These are phyloP conservation scores for Candida ulmi DNA, from an alignment of 805 yeast genomes.

Conservation along the genomic window DNA sequence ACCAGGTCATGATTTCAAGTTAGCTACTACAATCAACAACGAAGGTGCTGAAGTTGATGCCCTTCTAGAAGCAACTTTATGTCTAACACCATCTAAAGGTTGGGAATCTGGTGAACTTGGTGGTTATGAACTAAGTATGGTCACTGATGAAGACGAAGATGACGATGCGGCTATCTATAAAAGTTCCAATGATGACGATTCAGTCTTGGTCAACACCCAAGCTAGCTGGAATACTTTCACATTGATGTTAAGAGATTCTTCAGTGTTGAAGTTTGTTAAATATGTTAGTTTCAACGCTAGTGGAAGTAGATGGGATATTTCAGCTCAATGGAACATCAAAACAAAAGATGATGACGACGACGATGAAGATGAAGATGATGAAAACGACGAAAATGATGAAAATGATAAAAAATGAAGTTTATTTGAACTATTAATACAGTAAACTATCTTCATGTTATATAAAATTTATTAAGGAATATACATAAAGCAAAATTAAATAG, in stretches of 20 bases:
- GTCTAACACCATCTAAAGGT: slow-evolving; percentile 73
- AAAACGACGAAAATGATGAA: slow-evolving; percentile 35
- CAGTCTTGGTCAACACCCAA: slow-evolving; percentile 72
- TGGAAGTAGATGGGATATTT: slow-evolving; percentile 91
- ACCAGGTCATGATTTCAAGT: slow-evolving; percentile 90
- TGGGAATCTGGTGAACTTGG: slow-evolving; percentile 92
- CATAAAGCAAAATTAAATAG: slow-evolving; percentile 2
- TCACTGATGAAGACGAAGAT: slow-evolving; percentile 39
- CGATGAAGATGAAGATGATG: slow-evolving; percentile 23
- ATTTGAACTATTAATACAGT: no score
- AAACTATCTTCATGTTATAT: background rate
- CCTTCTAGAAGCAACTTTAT: slow-evolving; percentile 72
- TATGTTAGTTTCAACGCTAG: slow-evolving; percentile 84
- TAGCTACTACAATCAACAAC: slow-evolving; percentile 63
- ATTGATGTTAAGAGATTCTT: slow-evolving; percentile 75
- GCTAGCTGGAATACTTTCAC: slow-evolving; percentile 81
- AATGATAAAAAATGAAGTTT: slow-evolving; percentile 15
- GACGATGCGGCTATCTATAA: slow-evolving; percentile 87
- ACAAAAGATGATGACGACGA: slow-evolving; percentile 31
- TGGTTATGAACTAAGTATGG: slow-evolving; percentile 92
- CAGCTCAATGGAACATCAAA: slow-evolving; percentile 72
- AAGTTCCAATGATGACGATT: slow-evolving; percentile 52
- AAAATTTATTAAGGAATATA: background rate
- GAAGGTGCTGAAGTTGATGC: slow-evolving; percentile 29
- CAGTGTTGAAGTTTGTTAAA: slow-evolving; percentile 86